phyloP scores from a whole-genome alignment of 2,329 filamentous ascomycete species.

The Fusarium armeniacum region DNA sequence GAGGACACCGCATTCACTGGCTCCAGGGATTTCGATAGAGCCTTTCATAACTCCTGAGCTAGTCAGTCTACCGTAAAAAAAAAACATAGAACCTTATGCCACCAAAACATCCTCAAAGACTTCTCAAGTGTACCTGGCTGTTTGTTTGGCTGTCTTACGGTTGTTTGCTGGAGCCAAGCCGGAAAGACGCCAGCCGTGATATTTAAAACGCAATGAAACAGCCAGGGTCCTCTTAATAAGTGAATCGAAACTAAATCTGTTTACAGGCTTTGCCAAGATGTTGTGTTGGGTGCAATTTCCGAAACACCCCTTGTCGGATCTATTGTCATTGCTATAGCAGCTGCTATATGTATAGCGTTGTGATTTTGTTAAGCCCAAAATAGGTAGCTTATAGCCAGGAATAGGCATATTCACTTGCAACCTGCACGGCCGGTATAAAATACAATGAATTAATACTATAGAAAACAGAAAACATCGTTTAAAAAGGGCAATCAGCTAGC shows the following conservation, averaged over 20 bases:
- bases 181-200: not conserved
- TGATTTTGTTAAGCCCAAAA: not conserved
- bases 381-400: not conserved
- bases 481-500: not conserved
- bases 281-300: slow-evolving; percentile 13
- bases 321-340: slow-evolving; percentile 3
- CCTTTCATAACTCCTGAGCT: slow-evolving; percentile 3
- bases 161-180: slow-evolving; percentile 14
- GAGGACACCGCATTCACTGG: not conserved
- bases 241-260: slow-evolving; percentile 17
- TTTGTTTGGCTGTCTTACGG: not conserved
- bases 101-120: slow-evolving; percentile 13
- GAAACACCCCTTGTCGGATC: slow-evolving; percentile 35
- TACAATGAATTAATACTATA: not conserved
- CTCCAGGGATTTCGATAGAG: slow-evolving; percentile 9
- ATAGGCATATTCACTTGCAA: not conserved
- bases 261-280: slow-evolving; percentile 18
- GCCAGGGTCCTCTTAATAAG: not conserved
- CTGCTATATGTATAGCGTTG: slow-evolving; percentile 4
- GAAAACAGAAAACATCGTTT: not conserved
- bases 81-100: slow-evolving; percentile 39
- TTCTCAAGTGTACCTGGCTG: not conserved
- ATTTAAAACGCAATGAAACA: slow-evolving; percentile 27
- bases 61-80: slow-evolving; percentile 18
- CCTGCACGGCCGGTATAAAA: not conserved